Evolutionary conservation across 768 basidiomycete genomes (phyloP), one percentile per base, ranked within the genome.

Genomic region (Suillus americanus): DNA sequence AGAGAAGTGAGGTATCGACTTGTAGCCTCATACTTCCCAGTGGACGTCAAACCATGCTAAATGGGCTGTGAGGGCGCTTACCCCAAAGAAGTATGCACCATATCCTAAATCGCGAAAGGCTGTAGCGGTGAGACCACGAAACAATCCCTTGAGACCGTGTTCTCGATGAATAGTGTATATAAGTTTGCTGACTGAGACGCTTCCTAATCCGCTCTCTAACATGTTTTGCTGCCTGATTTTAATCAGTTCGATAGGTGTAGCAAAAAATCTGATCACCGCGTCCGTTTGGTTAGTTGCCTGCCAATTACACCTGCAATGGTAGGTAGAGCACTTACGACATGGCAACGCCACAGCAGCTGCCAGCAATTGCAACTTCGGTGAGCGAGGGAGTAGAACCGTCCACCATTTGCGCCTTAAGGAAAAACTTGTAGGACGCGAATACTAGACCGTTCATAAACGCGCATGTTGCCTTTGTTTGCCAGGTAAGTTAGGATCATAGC

Each of bases 361-460:
- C 95, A 1, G 94, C 93, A 3, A 94, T 78, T 1, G 84, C 81
- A 45, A 96, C 86, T 73, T 95, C 92, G 1, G 77, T 74, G 25
- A 97, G 80, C 0, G 86, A 86, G 0, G 95, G 92, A 37, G 82
- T 79, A 1, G 75, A 72, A 3, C 80, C 71, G 56, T 75, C 70
- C 1, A 83, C 79, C 6, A 87, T 78, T 72, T 95, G 91, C 0
- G 85, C 65, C 56, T 86, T 85, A 80, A 94, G 86, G 61, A 95
- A 82, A 72, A 91, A 87, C 25, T 89, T 86, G 78, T 97, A 97
- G 0, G 89, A 88, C 0, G 92, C 85, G 74, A 97, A 97, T 4
- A 96, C 87, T 18, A 94, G 79, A 14, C 95, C 94, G 70, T 96
- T 97, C 81, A 94, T 83, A 2, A 91, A 78, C 0, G 92, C 91